Evolutionary conservation across 345 rosid species (phyloP).

Genomic region (Salix arbutifolia): DNA sequence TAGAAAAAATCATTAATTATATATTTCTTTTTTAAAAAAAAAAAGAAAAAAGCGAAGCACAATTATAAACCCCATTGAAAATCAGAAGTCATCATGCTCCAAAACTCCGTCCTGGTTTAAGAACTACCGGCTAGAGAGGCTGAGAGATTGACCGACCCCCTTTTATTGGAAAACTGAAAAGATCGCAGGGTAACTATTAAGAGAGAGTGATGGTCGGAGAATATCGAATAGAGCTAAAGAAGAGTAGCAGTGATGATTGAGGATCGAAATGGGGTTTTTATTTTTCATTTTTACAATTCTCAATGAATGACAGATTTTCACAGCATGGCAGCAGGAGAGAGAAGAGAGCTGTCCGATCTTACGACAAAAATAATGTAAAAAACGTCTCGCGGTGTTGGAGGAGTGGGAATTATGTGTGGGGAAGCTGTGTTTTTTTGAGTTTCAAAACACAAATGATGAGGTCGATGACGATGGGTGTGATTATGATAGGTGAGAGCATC

Average conservation of each 20-base stretch:
- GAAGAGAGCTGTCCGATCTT: background rate
- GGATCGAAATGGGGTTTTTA: background rate
- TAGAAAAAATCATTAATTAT: too few species aligned
- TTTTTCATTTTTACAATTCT: background rate
- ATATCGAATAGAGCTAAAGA: conserved; percentile 19
- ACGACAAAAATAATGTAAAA: background rate
- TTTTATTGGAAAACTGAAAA: background rate
- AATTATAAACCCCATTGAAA: too few species aligned
- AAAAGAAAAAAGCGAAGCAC: too few species aligned
- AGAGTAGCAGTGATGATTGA: conserved; percentile 3
- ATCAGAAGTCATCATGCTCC: too few species aligned
- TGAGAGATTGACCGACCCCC: background rate
- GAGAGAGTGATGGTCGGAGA: background rate
- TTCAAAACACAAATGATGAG: conserved; percentile 50
- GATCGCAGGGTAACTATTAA: background rate
- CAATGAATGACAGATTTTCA: conserved; percentile 14
- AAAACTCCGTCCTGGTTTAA: too few species aligned
- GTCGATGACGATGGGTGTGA: conserved; percentile 37
- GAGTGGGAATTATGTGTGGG: background rate
- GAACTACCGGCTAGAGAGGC: background rate
- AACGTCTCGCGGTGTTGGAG: background rate
- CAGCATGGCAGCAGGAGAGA: conserved; percentile 15
- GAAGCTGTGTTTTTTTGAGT: conserved; percentile 12
- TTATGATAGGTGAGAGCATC: conserved; percentile 27
- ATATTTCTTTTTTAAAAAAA: too few species aligned